phyloP scores from a whole-genome alignment of 164 flowering plant species.

The Sextonia rubra region DNA sequence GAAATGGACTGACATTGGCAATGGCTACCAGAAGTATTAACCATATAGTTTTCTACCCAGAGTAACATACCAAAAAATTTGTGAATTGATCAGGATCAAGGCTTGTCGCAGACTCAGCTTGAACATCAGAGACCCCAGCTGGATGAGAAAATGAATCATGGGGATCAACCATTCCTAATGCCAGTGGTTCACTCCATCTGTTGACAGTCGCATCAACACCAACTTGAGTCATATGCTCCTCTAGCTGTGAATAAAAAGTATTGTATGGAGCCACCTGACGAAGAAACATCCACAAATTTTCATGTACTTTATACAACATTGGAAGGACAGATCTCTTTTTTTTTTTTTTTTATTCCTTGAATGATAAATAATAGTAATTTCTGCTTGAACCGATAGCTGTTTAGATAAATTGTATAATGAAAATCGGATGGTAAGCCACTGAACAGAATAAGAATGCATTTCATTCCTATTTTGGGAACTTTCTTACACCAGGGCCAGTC shows the following conservation, averaged over 20 bases:
- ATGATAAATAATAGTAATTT: background rate
- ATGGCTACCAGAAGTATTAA: background rate
- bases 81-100: slow-evolving; percentile 85
- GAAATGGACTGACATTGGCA: background rate
- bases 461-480: background rate
- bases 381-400: background rate
- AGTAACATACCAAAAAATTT: slow-evolving; percentile 64
- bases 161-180: slow-evolving; percentile 87
- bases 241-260: slow-evolving; percentile 83
- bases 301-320: background rate
- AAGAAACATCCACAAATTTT: background rate
- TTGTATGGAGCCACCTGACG: slow-evolving; percentile 93
- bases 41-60: background rate
- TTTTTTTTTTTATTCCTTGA: background rate
- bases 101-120: slow-evolving; percentile 77
- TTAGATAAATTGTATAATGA: background rate
- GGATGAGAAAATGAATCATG: slow-evolving; percentile 98
- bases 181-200: slow-evolving; percentile 83
- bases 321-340: background rate
- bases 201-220: slow-evolving; percentile 69
- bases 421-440: background rate
- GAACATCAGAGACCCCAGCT: slow-evolving; percentile 93
- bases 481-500: background rate
- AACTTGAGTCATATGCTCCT: slow-evolving; percentile 80
- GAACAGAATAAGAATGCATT: background rate